Conservation (phyloP, 805 yeast species). For the Saturnispora besseyi region DNA sequence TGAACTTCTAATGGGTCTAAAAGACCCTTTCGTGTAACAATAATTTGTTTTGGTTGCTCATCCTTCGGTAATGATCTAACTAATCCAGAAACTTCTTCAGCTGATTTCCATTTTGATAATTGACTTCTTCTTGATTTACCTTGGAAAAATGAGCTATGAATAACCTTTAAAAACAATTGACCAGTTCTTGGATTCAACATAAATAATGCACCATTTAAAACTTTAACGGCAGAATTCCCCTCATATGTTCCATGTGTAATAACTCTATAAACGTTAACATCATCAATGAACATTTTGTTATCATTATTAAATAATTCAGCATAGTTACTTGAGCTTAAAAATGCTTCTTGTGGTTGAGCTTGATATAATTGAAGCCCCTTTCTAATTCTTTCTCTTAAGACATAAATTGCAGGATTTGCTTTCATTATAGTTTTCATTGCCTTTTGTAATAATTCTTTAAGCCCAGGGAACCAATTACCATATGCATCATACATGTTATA, state of each 20-base stretch:
- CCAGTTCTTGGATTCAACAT: slow-evolving; percentile 88
- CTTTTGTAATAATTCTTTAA: slow-evolving; percentile 80
- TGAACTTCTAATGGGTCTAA: slow-evolving; percentile 93
- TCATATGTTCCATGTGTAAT: slow-evolving; percentile 86
- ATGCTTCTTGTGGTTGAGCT: slow-evolving; percentile 87
- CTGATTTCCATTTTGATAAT: slow-evolving; percentile 95
- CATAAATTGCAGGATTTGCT: slow-evolving; percentile 87
- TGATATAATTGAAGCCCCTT: slow-evolving; percentile 91
- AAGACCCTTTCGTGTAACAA: slow-evolving; percentile 85
- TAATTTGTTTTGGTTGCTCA: slow-evolving; percentile 89
- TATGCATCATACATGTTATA: slow-evolving; percentile 94
- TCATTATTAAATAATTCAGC: slow-evolving; percentile 83
- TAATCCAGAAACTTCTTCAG: slow-evolving; percentile 92
- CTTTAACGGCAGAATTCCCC: slow-evolving; percentile 86
- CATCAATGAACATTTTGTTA: slow-evolving; percentile 81
- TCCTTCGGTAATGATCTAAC: slow-evolving; percentile 83
- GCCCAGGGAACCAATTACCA: slow-evolving; percentile 96
- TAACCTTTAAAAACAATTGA: slow-evolving; percentile 77
- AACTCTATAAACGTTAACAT: slow-evolving; percentile 88
- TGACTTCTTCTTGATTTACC: slow-evolving; percentile 94
- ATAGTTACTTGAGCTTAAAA: slow-evolving; percentile 80
- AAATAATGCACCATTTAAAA: slow-evolving; percentile 88
- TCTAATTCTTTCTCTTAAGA: slow-evolving; percentile 84
- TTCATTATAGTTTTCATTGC: slow-evolving; percentile 93
- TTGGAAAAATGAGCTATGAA: slow-evolving; percentile 93